phyloP scores from a whole-genome alignment of 148 eudicot genomes.

The Pouteria glomerata region DNA sequence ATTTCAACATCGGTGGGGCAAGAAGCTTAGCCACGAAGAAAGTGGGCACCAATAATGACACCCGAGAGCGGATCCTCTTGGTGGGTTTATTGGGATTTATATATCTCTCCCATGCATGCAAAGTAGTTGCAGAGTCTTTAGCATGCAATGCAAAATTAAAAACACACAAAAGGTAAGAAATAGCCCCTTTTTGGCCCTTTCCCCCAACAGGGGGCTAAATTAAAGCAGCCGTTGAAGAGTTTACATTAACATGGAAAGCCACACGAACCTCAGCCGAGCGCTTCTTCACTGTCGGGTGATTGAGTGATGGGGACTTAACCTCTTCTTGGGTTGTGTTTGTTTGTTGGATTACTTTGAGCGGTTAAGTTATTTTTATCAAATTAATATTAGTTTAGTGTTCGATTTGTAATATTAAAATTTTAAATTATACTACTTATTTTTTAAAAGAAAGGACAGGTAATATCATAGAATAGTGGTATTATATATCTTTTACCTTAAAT shows the following conservation, averaged over 20 bases:
- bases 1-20: background rate
- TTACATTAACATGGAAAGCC: background rate
- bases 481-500: no score
- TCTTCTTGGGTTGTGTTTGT: no score
- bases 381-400: no score
- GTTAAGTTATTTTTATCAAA: no score
- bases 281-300: no score
- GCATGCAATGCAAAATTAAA: background rate
- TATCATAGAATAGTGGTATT: no score
- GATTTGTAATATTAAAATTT: no score
- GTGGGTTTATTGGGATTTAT: slow-evolving; percentile 1
- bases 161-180: background rate
- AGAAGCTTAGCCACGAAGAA: slow-evolving; percentile 12
- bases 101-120: slow-evolving; percentile 9
- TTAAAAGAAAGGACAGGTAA: no score
- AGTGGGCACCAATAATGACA: slow-evolving; percentile 3
- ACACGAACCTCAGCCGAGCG: background rate
- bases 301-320: no score
- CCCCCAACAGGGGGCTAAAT: background rate
- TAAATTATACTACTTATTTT: no score
- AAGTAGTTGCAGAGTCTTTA: background rate
- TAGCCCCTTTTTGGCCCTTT: slow-evolving; percentile 9
- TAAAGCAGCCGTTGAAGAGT: background rate
- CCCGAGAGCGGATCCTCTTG: background rate
- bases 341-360: no score